Conservation (phyloP, 169 alveolate species). For the Plasmodium inui region DNA sequence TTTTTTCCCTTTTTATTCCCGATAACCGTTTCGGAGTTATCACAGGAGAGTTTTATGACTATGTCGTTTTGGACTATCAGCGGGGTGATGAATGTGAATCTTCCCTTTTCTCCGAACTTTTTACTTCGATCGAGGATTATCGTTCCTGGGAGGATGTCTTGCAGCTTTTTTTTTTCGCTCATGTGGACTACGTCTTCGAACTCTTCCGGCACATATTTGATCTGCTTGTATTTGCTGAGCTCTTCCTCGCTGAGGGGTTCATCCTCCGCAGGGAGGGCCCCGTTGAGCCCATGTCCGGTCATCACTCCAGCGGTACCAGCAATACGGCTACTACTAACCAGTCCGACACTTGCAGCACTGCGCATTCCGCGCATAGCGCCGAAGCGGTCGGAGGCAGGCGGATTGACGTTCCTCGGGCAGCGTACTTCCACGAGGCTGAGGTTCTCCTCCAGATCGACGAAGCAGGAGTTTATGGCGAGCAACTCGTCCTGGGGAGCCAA, state of each 20-base stretch:
- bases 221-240: constrained; percentile 31
- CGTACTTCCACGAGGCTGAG: constrained; percentile 20
- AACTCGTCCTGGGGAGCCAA: neutral
- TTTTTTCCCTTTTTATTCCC: constrained; percentile 28
- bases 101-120: constrained; percentile 28
- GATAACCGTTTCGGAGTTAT: constrained; percentile 19
- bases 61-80: constrained; percentile 32
- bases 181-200: constrained; percentile 27
- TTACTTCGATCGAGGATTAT: constrained; percentile 34
- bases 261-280: neutral
- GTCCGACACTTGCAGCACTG: no score
- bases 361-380: neutral
- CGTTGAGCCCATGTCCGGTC: neutral
- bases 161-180: constrained; percentile 10
- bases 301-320: no score
- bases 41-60: constrained; percentile 34
- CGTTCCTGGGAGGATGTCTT: constrained; percentile 59
- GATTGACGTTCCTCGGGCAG: constrained; percentile 30
- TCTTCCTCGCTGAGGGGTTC: neutral
- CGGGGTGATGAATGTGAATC: constrained; percentile 44
- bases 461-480: constrained; percentile 20
- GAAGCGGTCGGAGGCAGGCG: neutral
- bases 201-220: constrained; percentile 51
- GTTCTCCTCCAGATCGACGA: constrained; percentile 28
- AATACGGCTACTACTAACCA: no score